Base-by-base conservation (phyloP, 139 green algal genomes). In the Coelastrella sp. region DNA sequence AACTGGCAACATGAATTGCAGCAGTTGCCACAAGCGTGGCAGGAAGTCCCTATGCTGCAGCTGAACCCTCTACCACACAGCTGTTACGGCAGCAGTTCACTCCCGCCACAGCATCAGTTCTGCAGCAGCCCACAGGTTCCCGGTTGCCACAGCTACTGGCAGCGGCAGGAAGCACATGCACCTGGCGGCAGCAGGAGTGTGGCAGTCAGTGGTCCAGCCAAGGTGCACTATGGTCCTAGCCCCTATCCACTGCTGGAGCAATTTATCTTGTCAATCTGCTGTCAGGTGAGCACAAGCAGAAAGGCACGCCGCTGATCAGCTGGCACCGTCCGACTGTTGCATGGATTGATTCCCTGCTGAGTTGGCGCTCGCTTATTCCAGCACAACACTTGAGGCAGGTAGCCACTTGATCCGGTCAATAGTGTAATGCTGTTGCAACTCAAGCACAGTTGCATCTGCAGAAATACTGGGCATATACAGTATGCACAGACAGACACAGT, bases 1-100 rank as follows among this genome's bases (percentile, higher is more conserved):
- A 7, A 17, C 19, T 65, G 27, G 61, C 81, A 78, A 22, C 57
- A 84, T 57, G 66, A 87, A 85, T 88, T 83, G 82, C 78, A 88
- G 82, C 85, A 93, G 86, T 72, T 89, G n/a, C 72, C 72, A 14
- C 0, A 24, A 20, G 63, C 4, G 7, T 88, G 82, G 82, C 82
- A 88, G 82, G 15, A 63, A 27, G 27, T 88, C 27, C 15, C 65
- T 11, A 78, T 78, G 82, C 82, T 88, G 25, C 82, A 63, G 82
- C 63, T 88, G 8, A 78, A 79, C 25, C 65, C 82, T 25, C 11
- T 70, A 10, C 82, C 65, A 57, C 82, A 88, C 20, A 22, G 6
- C 59, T 25, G 19, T 10, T 24, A 65, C 6, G 49, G 60, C 79
- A 85, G 56, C 57, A 85, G 57, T 25, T 49, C 35, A 49, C 35